phyloP scores from a whole-genome alignment of 371 early-diverging fungal genomes.

The Dinochytrium kinnereticum region DNA sequence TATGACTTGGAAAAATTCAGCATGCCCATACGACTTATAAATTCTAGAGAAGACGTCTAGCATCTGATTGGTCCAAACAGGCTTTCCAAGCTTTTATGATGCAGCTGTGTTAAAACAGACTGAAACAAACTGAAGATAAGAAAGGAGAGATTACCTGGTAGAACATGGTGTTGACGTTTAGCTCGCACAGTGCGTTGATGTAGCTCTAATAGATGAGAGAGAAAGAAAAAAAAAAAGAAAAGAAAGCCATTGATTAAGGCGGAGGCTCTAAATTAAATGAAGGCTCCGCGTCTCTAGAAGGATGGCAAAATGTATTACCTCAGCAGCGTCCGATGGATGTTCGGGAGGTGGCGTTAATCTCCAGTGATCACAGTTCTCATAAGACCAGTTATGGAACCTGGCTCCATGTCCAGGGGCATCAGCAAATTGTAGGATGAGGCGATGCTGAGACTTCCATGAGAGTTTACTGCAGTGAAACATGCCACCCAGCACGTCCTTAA shows the following conservation, averaged over 20 bases:
- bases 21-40: neutral
- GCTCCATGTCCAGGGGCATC: conserved; percentile 15
- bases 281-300: no score
- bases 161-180: neutral
- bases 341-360: neutral
- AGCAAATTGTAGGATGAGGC: conserved; percentile 6
- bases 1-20: neutral
- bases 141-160: neutral
- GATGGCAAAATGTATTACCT: no score
- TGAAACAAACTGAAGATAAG: neutral
- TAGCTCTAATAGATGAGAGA: neutral
- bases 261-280: neutral
- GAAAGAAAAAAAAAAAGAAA: neutral
- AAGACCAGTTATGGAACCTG: neutral
- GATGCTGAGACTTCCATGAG: neutral
- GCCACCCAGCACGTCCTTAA: conserved; percentile 15
- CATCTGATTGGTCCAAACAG: neutral
- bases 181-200: neutral
- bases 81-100: conserved; percentile 1
- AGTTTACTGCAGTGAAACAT: neutral
- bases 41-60: conserved; percentile 1
- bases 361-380: conserved; percentile 2
- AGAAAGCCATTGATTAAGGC: neutral
- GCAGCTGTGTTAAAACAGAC: neutral
- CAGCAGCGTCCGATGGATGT: neutral